Evolutionary conservation across 2,329 filamentous ascomycete genomes (phyloP).

Genomic region (Sclerotinia sclerotiorum): DNA sequence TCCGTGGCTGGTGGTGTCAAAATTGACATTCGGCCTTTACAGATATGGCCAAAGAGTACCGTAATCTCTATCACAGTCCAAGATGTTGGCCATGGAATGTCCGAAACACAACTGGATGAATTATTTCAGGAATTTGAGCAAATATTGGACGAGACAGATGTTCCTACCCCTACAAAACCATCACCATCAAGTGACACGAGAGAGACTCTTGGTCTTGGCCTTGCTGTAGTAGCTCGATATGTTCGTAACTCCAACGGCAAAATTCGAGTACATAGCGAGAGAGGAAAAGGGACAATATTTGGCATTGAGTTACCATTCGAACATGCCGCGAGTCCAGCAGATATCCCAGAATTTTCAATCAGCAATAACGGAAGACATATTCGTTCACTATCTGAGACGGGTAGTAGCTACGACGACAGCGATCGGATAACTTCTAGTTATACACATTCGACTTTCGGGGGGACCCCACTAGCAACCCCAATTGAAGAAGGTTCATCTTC

Average conservation of each 20-base stretch:
- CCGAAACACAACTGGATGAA: conserved; percentile 50
- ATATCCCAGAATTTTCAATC: not conserved
- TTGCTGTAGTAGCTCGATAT: conserved; percentile 33
- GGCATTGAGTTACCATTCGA: conserved; percentile 33
- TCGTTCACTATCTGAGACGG: not conserved
- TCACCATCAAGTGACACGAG: conserved; percentile 14
- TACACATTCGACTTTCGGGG: not conserved
- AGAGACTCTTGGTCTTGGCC: conserved; percentile 31
- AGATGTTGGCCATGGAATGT: conserved; percentile 31
- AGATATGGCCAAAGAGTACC: conserved; percentile 20
- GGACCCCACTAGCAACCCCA: conserved; percentile 10
- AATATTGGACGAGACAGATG: conserved; percentile 50
- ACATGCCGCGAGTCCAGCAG: conserved; percentile 18
- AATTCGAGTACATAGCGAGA: conserved; percentile 29
- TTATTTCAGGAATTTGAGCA: conserved; percentile 61
- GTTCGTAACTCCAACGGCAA: conserved; percentile 32
- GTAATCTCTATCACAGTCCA: conserved; percentile 30
- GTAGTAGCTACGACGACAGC: conserved; percentile 1
- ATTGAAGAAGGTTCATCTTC: conserved; percentile 7
- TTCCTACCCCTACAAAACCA: conserved; percentile 24
- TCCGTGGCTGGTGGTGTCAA: conserved; percentile 29
- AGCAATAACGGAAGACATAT: not conserved
- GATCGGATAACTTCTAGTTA: conserved; percentile 13
- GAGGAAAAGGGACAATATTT: conserved; percentile 32
- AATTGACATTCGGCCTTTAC: conserved; percentile 30